Evolutionary conservation across 1,284 basidiomycete species (phyloP), one percentile per base, ranked within the genome.

Genomic region (Leccinum cinnamomeum): DNA sequence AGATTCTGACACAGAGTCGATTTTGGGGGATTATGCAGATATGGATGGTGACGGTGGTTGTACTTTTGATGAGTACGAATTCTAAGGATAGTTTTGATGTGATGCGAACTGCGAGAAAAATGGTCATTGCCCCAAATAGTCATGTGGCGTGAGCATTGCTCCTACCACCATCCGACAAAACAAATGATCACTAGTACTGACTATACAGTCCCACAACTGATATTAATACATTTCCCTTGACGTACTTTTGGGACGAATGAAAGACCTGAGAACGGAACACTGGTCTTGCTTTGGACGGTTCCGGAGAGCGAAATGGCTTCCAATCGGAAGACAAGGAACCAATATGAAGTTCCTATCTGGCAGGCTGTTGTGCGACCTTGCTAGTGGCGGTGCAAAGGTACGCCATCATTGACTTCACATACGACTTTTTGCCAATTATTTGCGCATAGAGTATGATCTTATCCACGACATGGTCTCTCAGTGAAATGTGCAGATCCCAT

Each of bases 381-480:
- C 93, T 3, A 95, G 94, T 69, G 96, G 98, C 70, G 93, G 92
- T 51, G 95, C 94, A 18, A 98, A 97, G 83, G 94, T 93, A 68
- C 7, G 80, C 64, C 23, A 28, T 37, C 14, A 0, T 0, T n/a
- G 16, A 16, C 18, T 7, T 53, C 8, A 44, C 5, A 12, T 3
- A 23, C 20, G 7, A 16, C 6, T 7, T 14, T 18, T 37, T 41
- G 7, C 35, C 56, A 8, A 62, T 59, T 14, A 1, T n/a, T 53
- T 54, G 44, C 5, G 12, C 10, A 46, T 65, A 95, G 92, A 89
- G 90, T 44, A 96, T 97, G 92, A 97, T 98, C 70, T 79, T 88
- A 18, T 99, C 94, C 11, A 97, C 91, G 28, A 98, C 97, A 1
- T 99, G 97, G 97, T 97, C 96, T 2, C 80, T 99, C 61, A 96